Conservation (phyloP, 1,139 yeast species). For the Nakaseomyces kungkrabaensis region DNA sequence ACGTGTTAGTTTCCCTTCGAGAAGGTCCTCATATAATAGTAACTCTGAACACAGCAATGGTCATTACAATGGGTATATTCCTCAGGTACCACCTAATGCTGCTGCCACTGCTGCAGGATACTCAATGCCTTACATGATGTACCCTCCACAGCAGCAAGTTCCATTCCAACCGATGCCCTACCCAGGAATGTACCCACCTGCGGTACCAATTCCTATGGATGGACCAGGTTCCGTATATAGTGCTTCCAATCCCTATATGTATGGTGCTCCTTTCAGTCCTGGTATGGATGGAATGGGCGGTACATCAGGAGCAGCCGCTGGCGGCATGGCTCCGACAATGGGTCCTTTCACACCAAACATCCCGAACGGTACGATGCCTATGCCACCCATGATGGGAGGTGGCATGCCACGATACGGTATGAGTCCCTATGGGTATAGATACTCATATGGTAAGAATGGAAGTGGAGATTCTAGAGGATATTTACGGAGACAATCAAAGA, state of each 20-base stretch:
- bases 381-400: neutral
- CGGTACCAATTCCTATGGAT: neutral
- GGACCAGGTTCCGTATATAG: neutral
- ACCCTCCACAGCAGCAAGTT: conserved; percentile 7
- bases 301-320: conserved; percentile 1
- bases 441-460: neutral
- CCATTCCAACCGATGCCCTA: neutral
- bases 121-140: conserved; percentile 13
- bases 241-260: neutral
- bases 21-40: conserved; percentile 3
- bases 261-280: neutral
- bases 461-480: neutral
- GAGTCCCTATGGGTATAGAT: neutral
- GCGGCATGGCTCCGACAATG: neutral
- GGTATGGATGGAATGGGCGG: neutral
- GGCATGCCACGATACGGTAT: neutral
- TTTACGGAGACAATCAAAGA: neutral
- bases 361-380: neutral
- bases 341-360: neutral
- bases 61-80: neutral
- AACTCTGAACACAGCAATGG: conserved; percentile 1
- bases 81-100: neutral
- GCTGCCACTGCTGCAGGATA: conserved; percentile 5
- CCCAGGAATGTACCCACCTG: neutral
- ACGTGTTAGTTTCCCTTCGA: conserved; percentile 1